Base-by-base conservation (phyloP, 2,329 filamentous ascomycete genomes). In the Fusarium hostae region DNA sequence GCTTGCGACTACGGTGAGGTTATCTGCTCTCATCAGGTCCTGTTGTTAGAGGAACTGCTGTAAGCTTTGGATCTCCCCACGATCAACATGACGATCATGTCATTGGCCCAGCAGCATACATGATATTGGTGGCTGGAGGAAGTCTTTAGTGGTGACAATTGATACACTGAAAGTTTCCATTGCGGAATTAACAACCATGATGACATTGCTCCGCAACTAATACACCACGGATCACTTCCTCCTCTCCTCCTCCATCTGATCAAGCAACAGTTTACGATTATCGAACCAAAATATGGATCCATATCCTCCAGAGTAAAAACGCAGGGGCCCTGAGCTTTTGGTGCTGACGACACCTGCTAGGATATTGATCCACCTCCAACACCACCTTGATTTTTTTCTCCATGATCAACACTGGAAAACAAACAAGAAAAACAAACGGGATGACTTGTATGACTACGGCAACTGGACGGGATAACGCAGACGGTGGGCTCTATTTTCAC, bases 311-410 rank as follows among this genome's bases (percentile, higher is more conserved):
- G 16, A 50, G 24, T 43, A 47, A 55, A 62, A 62, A 50, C 48
- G 61, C 47, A 51, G 66, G 44, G 72, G 63, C 66, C 71, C 57
- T 67, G 57, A 67, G 47, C 44, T 48, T 56, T 63, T 66, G 63
- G 54, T 71, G 74, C 74, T 76, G 70, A 76, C 74, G 74, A 76
- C 74, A 75, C 65, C 63, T 66, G 52, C 70, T 57, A 22, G 65
- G 67, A 65, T 67, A 41, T 26, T 41, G 63, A 47, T 51, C 70
- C 59, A 60, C 59, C 64, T 63, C 63, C 65, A 66, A 58, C 35
- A 71, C 67, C 59, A 63, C 63, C 57, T 61, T 45, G 56, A 54
- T 12, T 56, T 66, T 50, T 68, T 32, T 48, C 41, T 40, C 65
- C 40, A 41, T 62, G 62, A 64, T 75, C 59, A 63, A 45, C 55